Conservation (phyloP, 345 rosid genomes). For the Arabis hirsuta region DNA sequence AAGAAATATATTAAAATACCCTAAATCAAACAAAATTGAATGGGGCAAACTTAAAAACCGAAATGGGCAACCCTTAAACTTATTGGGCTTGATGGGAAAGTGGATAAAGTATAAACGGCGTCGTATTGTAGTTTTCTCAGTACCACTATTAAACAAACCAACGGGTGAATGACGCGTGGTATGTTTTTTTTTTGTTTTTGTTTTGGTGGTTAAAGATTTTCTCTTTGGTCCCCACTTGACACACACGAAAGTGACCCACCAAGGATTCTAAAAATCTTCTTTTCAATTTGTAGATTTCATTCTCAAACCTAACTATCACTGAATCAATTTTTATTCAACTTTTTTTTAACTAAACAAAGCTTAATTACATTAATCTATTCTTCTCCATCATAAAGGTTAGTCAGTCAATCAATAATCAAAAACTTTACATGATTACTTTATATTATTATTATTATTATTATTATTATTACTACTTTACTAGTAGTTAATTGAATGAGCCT, state of each 20-base stretch:
- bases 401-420: conserved; percentile 7
- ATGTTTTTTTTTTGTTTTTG: not conserved
- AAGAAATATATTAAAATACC: not conserved
- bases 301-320: conserved; percentile 41
- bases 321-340: not conserved
- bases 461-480: not conserved
- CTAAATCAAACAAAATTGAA: not conserved
- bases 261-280: conserved; percentile 36
- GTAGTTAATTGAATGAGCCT: conserved; percentile 6
- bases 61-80: not conserved
- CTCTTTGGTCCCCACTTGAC: conserved; percentile 36
- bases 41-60: not conserved
- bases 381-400: conserved; percentile 23
- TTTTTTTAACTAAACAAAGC: not conserved
- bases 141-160: not conserved
- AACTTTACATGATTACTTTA: conserved; percentile 12
- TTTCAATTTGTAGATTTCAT: conserved; percentile 39
- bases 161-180: conserved; percentile 18
- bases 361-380: not conserved
- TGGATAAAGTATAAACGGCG: not conserved
- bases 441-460: not conserved
- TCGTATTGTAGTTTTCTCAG: conserved; percentile 2
- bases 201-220: conserved; percentile 19
- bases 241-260: conserved; percentile 27
- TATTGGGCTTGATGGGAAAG: conserved; percentile 22